Evolutionary conservation across 305 asterid species (phyloP).

Genomic region (Solanum hybrid): DNA sequence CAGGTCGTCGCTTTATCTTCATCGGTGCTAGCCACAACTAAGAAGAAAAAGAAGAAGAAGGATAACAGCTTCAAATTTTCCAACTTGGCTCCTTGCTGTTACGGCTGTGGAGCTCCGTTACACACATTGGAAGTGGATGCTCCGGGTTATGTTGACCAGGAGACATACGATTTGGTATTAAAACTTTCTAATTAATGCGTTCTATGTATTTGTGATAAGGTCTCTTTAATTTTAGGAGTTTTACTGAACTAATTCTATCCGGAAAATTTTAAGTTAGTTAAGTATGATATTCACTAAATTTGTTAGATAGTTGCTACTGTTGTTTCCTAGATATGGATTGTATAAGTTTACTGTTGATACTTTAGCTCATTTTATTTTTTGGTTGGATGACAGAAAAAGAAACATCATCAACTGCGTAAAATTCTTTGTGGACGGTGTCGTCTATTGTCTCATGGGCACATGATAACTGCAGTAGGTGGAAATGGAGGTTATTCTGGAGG

Average conservation of each 20-base stretch:
- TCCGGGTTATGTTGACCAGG: slow-evolving; percentile 76
- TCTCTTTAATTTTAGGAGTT: not conserved
- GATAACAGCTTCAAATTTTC: slow-evolving; percentile 36
- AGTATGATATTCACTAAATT: not conserved
- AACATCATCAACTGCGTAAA: slow-evolving; percentile 66
- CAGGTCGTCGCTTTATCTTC: slow-evolving; percentile 40
- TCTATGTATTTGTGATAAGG: not conserved
- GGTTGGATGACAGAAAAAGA: slow-evolving; percentile 65
- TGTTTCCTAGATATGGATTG: not conserved
- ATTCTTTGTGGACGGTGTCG: slow-evolving; percentile 92
- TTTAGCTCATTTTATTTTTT: not conserved
- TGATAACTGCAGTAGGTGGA: slow-evolving; percentile 99
- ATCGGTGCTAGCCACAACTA: slow-evolving; percentile 24
- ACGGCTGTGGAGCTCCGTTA: slow-evolving; percentile 91
- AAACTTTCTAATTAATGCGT: not conserved
- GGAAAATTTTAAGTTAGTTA: not conserved
- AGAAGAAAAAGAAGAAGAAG: slow-evolving; percentile 29
- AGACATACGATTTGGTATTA: slow-evolving; percentile 63
- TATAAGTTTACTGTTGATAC: not conserved
- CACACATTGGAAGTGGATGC: slow-evolving; percentile 67
- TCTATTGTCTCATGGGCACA: slow-evolving; percentile 88
- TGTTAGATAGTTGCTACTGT: not conserved
- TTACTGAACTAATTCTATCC: not conserved
- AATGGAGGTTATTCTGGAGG: slow-evolving; percentile 99
- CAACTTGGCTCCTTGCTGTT: slow-evolving; percentile 43